phyloP scores from a whole-genome alignment of 257 asterid species.

The Paraleonurus japonicus region DNA sequence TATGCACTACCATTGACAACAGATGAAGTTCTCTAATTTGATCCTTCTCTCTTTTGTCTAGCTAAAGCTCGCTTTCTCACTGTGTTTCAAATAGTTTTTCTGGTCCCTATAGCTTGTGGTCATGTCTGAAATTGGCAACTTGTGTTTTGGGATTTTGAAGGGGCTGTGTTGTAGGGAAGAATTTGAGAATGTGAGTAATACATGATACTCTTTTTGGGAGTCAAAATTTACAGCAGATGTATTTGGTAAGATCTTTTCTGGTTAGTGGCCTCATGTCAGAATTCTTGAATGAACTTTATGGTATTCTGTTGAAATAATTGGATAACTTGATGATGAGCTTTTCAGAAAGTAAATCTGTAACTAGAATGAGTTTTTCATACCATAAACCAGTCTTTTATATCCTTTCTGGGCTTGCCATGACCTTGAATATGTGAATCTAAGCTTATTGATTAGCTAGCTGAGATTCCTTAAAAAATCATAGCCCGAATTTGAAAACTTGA shows the following conservation, averaged over 20 bases:
- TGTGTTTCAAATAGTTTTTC: neutral
- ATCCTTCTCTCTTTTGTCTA: neutral
- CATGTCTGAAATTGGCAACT: neutral
- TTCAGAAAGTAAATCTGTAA: neutral
- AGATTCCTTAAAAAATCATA: no score
- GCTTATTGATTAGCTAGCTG: neutral
- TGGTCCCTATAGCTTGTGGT: conserved; percentile 4
- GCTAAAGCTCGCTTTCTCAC: neutral
- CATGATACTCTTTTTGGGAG: neutral
- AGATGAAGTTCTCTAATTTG: no score
- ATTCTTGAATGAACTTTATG: neutral
- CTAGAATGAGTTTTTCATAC: conserved; percentile 3
- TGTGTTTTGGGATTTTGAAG: neutral
- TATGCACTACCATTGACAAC: no score
- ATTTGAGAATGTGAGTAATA: neutral
- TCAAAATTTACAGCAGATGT: neutral
- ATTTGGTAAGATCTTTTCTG: neutral
- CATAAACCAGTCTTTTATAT: neutral
- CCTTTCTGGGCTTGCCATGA: conserved; percentile 9
- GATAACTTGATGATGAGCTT: neutral
- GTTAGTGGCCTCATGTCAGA: neutral
- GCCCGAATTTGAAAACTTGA: neutral
- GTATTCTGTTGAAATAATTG: neutral
- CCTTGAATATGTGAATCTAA: conserved; percentile 14
- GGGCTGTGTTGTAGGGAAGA: neutral